A percentile compares a stretch with the other conserved stretches of the same genome.
These are phyloP conservation scores for Phytopythium sindhum DNA, from an alignment of 352 stramenopile genomes.

Conservation along the genomic window DNA sequence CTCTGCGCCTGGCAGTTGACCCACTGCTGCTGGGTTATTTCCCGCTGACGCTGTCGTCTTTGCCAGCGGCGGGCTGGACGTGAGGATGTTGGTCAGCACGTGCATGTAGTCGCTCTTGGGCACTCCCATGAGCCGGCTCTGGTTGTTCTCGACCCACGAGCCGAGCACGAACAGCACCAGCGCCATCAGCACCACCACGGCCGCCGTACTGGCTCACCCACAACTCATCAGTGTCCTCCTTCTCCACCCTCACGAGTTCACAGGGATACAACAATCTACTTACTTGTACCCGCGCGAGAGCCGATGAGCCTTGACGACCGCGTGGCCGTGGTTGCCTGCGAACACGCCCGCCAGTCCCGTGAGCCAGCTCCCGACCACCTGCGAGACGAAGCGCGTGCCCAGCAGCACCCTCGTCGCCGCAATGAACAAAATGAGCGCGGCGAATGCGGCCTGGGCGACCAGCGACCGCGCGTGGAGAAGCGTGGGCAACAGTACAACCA, in stretches of 20 bases:
- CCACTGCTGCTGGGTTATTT: neutral
- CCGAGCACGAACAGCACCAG: constrained; percentile 52
- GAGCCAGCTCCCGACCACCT: constrained; percentile 59
- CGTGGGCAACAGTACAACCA: constrained; percentile 62
- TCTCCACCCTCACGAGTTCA: neutral
- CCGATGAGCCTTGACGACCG: constrained; percentile 41
- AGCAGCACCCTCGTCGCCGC: constrained; percentile 33
- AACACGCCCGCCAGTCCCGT: constrained; percentile 54
- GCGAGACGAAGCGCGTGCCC: constrained; percentile 44
- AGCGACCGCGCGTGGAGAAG: constrained; percentile 36
- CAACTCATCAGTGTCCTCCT: neutral
- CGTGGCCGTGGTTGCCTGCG: constrained; percentile 55
- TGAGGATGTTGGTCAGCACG: constrained; percentile 64
- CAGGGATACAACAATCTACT: neutral
- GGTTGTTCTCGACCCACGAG: constrained; percentile 74
- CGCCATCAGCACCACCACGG: constrained; percentile 42
- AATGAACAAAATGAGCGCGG: constrained; percentile 33
- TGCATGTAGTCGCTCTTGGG: constrained; percentile 61
- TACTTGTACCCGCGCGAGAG: constrained; percentile 48
- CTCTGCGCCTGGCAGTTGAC: neutral
- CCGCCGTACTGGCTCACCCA: constrained; percentile 26
- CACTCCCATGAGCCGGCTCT: constrained; percentile 59
- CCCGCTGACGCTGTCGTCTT: neutral
- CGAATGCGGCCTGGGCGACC: constrained; percentile 25
- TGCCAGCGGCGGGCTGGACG: constrained; percentile 20